Evolutionary conservation across 805 yeast species (phyloP).

Genomic region (Candida mattraensis): DNA sequence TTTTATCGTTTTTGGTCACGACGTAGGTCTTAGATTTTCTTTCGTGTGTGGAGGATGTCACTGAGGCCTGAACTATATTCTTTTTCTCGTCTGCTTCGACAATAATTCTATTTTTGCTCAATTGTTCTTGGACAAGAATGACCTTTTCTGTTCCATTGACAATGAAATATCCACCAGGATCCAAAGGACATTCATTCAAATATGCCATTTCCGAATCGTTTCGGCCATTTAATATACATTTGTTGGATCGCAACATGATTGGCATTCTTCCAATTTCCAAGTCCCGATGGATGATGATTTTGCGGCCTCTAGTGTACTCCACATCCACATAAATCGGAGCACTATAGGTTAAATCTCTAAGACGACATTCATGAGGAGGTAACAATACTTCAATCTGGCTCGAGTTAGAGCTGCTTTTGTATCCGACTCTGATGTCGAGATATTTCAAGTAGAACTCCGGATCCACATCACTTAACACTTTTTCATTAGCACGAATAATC

Average conservation of each 20-base stretch:
- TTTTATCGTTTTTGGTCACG: constrained; percentile 83
- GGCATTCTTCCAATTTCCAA: constrained; percentile 98
- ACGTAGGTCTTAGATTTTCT: constrained; percentile 97
- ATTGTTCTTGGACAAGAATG: constrained; percentile 93
- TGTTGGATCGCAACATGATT: constrained; percentile 92
- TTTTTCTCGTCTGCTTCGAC: constrained; percentile 97
- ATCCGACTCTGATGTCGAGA: constrained; percentile 89
- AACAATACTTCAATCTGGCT: constrained; percentile 57
- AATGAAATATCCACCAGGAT: constrained; percentile 98
- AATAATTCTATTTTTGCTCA: constrained; percentile 94
- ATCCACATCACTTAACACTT: constrained; percentile 89
- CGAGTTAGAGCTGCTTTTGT: constrained; percentile 52
- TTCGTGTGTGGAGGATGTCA: constrained; percentile 97
- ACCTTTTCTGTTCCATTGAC: constrained; percentile 98
- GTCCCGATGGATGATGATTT: constrained; percentile 84
- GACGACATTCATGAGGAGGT: constrained; percentile 94
- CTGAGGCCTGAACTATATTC: constrained; percentile 93
- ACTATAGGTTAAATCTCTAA: constrained; percentile 89
- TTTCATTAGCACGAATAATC: constrained; percentile 87
- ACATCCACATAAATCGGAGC: constrained; percentile 97
- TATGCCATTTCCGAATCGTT: constrained; percentile 83
- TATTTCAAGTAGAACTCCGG: constrained; percentile 95
- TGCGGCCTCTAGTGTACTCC: constrained; percentile 93
- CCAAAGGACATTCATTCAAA: constrained; percentile 91
- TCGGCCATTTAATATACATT: constrained; percentile 81